These are phyloP conservation scores for Moringa oleifera DNA, from an alignment of 345 rosid genomes.

Conservation along the genomic window DNA sequence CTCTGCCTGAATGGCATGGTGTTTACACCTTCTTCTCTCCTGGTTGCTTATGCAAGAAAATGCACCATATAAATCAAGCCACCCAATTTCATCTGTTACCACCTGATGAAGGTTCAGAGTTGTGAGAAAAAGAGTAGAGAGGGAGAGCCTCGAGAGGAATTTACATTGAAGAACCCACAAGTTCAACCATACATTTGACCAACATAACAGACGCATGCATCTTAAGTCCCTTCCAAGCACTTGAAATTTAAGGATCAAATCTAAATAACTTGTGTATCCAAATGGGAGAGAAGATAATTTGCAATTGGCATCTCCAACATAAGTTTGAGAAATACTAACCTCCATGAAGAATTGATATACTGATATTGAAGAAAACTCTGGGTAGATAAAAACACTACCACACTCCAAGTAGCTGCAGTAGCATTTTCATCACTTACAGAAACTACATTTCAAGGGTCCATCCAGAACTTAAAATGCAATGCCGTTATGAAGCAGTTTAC, in stretches of 20 bases:
- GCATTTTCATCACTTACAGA: conserved; percentile 6
- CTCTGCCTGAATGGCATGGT: conserved; percentile 55
- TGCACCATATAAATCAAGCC: conserved; percentile 57
- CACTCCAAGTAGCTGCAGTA: conserved; percentile 64
- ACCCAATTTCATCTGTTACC: conserved; percentile 60
- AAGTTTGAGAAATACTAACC: conserved; percentile 24
- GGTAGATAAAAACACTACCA: conserved; percentile 54
- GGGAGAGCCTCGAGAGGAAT: neutral
- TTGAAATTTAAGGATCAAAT: neutral
- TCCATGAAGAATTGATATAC: conserved; percentile 59
- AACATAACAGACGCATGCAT: neutral
- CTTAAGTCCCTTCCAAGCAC: neutral
- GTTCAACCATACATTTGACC: neutral
- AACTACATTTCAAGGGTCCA: neutral
- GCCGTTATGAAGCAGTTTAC: conserved; percentile 21
- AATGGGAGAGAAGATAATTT: neutral
- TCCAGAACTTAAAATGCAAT: neutral
- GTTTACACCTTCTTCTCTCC: conserved; percentile 46
- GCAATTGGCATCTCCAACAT: conserved; percentile 14
- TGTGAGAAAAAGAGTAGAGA: neutral
- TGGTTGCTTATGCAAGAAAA: conserved; percentile 20
- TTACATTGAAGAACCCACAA: neutral
- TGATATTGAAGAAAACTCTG: conserved; percentile 42
- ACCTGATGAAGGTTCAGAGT: conserved; percentile 25
- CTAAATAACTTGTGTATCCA: neutral